Conservation (phyloP, 805 yeast species). For the Ogataea thermomethanolica region DNA sequence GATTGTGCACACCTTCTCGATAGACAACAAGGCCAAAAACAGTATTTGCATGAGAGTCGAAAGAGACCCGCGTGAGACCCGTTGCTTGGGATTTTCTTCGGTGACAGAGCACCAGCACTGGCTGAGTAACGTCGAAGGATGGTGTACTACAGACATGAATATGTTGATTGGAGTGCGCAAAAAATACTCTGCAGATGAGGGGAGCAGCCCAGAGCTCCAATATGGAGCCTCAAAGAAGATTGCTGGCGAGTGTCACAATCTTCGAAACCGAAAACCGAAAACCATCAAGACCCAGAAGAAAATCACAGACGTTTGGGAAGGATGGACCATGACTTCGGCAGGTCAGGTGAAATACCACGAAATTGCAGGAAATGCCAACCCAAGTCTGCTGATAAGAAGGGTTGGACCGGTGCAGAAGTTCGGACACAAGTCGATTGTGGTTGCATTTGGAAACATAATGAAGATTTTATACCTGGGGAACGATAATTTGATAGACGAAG, state of each 20-base stretch:
- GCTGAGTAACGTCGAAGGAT: conserved; percentile 63
- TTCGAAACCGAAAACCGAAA: conserved; percentile 4
- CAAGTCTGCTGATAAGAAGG: conserved; percentile 48
- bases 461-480: conserved; percentile 73
- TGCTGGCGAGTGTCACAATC: conserved; percentile 11
- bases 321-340: conserved; percentile 69
- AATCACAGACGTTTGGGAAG: conserved; percentile 63
- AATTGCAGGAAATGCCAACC: conserved; percentile 46
- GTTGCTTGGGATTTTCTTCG: conserved; percentile 82
- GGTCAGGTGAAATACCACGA: conserved; percentile 61
- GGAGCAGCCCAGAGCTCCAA: conserved; percentile 7
- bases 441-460: conserved; percentile 70
- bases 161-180: conserved; percentile 65
- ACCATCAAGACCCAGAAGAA: conserved; percentile 8
- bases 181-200: conserved; percentile 35
- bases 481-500: conserved; percentile 64
- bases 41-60: conserved; percentile 85
- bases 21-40: conserved; percentile 71
- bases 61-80: conserved; percentile 86
- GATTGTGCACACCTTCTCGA: conserved; percentile 69
- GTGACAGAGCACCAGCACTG: conserved; percentile 69
- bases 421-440: conserved; percentile 75
- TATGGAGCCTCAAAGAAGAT: conserved; percentile 16
- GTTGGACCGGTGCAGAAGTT: conserved; percentile 63
- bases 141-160: conserved; percentile 79